Base-by-base conservation (phyloP, 305 asterid species). In the Plantago lanceolata region DNA sequence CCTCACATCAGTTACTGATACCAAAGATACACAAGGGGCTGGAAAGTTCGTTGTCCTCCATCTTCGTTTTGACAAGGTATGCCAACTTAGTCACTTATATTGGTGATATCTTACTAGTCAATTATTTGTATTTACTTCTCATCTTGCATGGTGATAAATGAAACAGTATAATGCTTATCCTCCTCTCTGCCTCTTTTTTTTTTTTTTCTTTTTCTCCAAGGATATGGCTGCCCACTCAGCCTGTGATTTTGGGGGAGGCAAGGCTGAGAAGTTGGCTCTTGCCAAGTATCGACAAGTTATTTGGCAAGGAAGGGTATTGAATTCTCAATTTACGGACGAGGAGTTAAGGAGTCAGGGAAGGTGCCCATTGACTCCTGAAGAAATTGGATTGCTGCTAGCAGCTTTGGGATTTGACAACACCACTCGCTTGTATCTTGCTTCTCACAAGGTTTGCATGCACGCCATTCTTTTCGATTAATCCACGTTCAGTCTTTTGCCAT, bases 211-310 rank as follows among this genome's bases (percentile, higher is more conserved):
- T 24, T 65, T 67, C 54, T 35, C 43, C 79, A 93, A 56, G 99
- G 99, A 94, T 66, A 94, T 94, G 99, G 99, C 99, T 66, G 99
- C 99, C 37, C 99, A 90, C 82, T 90, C 99, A 17, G 97, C 99
- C 16, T 94, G 99, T 24, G 99, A 94, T 78, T 94, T 94, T 71
- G 99, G 97, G 65, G 99, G 99, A 33, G 99, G 99, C 17, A 94
- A 86, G 77, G 96, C 94, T 47, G 99, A 94, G 73, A 94, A 90
- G 69, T 64, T 90, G 74, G 95, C 99, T 48, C 81, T 94, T 49
- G 99, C 99, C 29, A 90, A 85, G 82, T 94, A 94, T 58, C 78
- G 99, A 33, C 97, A 94, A 79, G 85, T 88, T 62, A 82, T 90
- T 61, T 94, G 99, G 99, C 97, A 91, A 62, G 99, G 99, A 67